These are phyloP conservation scores for Quercus engelmannii DNA, from an alignment of 306 rosid species.

Conservation along the genomic window DNA sequence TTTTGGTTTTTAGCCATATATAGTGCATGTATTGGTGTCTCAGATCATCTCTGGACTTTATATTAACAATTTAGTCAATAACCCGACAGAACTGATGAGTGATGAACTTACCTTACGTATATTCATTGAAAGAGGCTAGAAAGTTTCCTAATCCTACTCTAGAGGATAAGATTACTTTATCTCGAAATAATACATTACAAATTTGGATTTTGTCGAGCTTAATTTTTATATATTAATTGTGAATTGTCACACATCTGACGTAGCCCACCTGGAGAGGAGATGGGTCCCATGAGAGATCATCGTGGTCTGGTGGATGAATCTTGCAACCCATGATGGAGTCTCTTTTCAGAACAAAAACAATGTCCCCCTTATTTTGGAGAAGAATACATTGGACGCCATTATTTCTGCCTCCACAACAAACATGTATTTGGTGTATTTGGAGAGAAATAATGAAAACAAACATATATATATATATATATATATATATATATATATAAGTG, in stretches of 20 bases:
- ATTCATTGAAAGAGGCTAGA: conserved; percentile 8
- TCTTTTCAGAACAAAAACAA: neutral
- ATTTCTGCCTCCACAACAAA: neutral
- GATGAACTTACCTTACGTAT: neutral
- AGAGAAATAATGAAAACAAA: neutral
- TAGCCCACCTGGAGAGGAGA: neutral
- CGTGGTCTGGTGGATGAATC: neutral
- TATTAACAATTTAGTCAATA: neutral
- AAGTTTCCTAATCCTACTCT: neutral
- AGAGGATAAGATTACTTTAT: neutral
- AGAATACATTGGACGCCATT: conserved; percentile 8
- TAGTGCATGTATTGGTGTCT: too few species aligned
- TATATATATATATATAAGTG: too few species aligned
- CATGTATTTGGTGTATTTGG: neutral
- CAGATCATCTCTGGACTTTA: neutral
- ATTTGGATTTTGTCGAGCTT: too few species aligned
- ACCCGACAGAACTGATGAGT: neutral
- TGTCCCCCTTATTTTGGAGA: neutral
- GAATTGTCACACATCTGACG: too few species aligned
- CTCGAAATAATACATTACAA: too few species aligned
- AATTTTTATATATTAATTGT: too few species aligned
- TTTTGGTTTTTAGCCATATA: too few species aligned
- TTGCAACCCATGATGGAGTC: neutral
- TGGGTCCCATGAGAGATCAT: neutral
- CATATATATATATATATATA: neutral